Conservation (phyloP, 2,329 filamentous ascomycete genomes). For the Claviceps citrina region DNA sequence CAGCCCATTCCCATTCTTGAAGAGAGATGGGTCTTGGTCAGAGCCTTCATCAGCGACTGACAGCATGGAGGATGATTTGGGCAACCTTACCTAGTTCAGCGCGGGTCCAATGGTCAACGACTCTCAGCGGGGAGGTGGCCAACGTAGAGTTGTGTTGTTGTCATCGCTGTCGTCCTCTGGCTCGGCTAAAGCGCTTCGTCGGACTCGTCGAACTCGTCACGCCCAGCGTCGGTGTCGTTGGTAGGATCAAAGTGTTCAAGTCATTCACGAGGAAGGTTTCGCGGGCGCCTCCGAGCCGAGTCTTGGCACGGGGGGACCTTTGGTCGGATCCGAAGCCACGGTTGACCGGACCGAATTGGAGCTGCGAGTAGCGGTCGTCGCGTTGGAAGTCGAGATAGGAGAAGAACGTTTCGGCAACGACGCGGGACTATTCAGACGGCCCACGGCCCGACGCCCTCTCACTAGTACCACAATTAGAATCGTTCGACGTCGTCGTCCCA, state of each 20-base stretch:
- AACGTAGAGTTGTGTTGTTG: constrained; percentile 21
- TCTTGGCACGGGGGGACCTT: constrained; percentile 12
- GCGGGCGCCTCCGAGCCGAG: constrained; percentile 17
- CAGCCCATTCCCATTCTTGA: constrained; percentile 4
- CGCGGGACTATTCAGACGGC: constrained; percentile 8
- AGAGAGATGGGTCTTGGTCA: no score
- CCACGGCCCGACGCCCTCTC: constrained; percentile 12
- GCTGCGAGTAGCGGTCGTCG: constrained; percentile 7
- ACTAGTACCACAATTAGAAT: constrained; percentile 13
- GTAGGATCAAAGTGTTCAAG: constrained; percentile 28
- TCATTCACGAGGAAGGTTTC: constrained; percentile 38
- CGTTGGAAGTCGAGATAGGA: constrained; percentile 1
- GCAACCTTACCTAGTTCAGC: constrained; percentile 21
- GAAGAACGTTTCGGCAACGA: constrained; percentile 7
- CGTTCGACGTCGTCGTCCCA: constrained; percentile 10
- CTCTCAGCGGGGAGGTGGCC: constrained; percentile 33
- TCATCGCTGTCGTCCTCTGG: constrained; percentile 23
- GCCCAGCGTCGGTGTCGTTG: constrained; percentile 13
- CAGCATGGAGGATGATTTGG: constrained; percentile 1
- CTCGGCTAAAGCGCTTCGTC: constrained; percentile 13
- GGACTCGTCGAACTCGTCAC: constrained; percentile 11
- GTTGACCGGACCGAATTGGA: constrained; percentile 5
- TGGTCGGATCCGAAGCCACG: constrained; percentile 5
- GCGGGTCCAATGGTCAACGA: constrained; percentile 28
- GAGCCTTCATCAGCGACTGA: no score